phyloP scores from a whole-genome alignment of 164 flowering plant species.

The Protea cynaroides region DNA sequence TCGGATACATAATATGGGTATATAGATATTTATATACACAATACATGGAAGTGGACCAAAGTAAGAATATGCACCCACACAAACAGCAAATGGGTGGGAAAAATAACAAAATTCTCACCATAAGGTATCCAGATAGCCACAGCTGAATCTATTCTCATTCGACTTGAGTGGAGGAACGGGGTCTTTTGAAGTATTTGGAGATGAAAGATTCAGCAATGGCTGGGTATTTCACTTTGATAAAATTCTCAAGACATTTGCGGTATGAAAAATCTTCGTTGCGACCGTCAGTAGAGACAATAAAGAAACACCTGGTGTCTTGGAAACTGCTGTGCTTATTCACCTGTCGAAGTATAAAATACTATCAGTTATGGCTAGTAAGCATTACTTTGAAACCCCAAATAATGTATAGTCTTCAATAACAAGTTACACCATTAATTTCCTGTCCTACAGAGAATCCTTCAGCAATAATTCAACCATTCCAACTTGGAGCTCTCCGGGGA shows the following conservation, averaged over 20 bases:
- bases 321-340: conserved; percentile 46
- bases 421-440: not conserved
- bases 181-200: conserved; percentile 49
- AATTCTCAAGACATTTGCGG: conserved; percentile 63
- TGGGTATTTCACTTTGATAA: conserved; percentile 52
- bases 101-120: too few relatives aligned
- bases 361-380: not conserved
- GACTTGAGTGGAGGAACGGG: conserved; percentile 13
- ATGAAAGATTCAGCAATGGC: conserved; percentile 50
- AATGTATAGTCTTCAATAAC: not conserved
- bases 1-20: too few relatives aligned
- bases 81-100: too few relatives aligned
- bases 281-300: conserved; percentile 55
- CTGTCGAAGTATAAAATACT: conserved; percentile 34
- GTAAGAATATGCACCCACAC: too few relatives aligned
- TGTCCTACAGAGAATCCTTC: not conserved
- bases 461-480: not conserved
- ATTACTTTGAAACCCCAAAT: not conserved
- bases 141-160: conserved; percentile 9
- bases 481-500: not conserved
- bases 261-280: conserved; percentile 62
- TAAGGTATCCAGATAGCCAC: not conserved
- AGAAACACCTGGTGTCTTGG: conserved; percentile 69
- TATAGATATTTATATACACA: too few relatives aligned
- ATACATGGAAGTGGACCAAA: too few relatives aligned